Evolutionary conservation across 768 basidiomycete genomes (phyloP).

Genomic region (Inosperma sp.): DNA sequence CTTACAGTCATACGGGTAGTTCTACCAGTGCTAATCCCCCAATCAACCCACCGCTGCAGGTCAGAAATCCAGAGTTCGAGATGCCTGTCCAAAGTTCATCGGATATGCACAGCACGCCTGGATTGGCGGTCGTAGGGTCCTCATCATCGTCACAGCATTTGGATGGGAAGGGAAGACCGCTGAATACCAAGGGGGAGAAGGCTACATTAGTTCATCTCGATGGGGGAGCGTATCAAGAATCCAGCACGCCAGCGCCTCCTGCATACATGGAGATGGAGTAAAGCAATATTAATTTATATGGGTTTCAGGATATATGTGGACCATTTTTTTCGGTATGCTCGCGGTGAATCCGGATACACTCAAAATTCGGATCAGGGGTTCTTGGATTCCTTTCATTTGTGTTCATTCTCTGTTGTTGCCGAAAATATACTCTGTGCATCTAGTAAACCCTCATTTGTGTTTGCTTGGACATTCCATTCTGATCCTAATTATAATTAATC

Average conservation of each 20-base stretch:
- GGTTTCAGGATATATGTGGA: too few relatives aligned
- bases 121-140: not conserved
- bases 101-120: not conserved
- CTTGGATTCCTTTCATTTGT: too few relatives aligned
- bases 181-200: slow-evolving; percentile 25
- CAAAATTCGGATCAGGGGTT: too few relatives aligned
- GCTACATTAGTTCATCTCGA: slow-evolving; percentile 37
- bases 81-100: not conserved
- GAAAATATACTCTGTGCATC: not conserved
- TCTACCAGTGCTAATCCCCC: not conserved
- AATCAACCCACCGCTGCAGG: not conserved
- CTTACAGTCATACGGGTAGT: too few relatives aligned
- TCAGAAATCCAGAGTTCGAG: not conserved
- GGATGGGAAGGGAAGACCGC: slow-evolving; percentile 32
- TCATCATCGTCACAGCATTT: slow-evolving; percentile 9
- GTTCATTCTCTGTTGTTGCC: not conserved
- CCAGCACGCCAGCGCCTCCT: slow-evolving; percentile 19
- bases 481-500: not conserved
- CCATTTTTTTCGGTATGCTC: not conserved
- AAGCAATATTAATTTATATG: too few relatives aligned
- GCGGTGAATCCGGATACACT: too few relatives aligned
- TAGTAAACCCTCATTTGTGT: not conserved
- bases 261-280: slow-evolving; percentile 17
- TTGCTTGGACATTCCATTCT: not conserved
- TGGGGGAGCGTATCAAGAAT: slow-evolving; percentile 31